Conservation (phyloP, 2,329 filamentous ascomycete species). For the Rutstroemia sp. region DNA sequence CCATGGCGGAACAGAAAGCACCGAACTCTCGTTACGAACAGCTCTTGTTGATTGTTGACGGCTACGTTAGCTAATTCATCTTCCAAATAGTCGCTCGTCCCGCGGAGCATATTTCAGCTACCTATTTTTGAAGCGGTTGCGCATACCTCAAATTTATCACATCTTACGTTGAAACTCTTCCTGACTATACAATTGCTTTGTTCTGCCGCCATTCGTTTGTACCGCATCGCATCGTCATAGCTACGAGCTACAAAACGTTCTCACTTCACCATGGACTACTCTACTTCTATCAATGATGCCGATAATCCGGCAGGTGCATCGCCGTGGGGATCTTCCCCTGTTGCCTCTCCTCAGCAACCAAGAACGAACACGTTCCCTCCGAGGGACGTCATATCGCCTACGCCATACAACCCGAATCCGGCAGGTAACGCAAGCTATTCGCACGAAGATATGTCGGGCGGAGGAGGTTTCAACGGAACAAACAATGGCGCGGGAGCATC, state of each 20-base stretch:
- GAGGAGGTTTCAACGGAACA: conserved; percentile 20
- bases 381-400: conserved; percentile 24
- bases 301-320: conserved; percentile 51
- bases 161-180: background rate
- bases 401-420: conserved; percentile 20
- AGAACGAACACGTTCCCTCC: conserved; percentile 22
- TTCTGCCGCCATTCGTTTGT: conserved; percentile 1
- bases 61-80: conserved; percentile 4
- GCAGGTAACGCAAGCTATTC: conserved; percentile 19
- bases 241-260: conserved; percentile 13
- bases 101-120: background rate
- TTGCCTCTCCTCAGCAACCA: conserved; percentile 25
- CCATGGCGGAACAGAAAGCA: background rate
- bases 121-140: conserved; percentile 2
- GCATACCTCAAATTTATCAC: background rate
- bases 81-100: background rate
- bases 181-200: conserved; percentile 5
- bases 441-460: conserved; percentile 22
- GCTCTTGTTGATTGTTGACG: conserved; percentile 3
- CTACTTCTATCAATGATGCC: conserved; percentile 47
- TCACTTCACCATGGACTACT: conserved; percentile 54
- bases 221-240: background rate
- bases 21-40: background rate
- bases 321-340: conserved; percentile 47
- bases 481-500: conserved; percentile 24